Evolutionary conservation across 306 rosid species (phyloP).

Genomic region (Vachellia pachyceras): DNA sequence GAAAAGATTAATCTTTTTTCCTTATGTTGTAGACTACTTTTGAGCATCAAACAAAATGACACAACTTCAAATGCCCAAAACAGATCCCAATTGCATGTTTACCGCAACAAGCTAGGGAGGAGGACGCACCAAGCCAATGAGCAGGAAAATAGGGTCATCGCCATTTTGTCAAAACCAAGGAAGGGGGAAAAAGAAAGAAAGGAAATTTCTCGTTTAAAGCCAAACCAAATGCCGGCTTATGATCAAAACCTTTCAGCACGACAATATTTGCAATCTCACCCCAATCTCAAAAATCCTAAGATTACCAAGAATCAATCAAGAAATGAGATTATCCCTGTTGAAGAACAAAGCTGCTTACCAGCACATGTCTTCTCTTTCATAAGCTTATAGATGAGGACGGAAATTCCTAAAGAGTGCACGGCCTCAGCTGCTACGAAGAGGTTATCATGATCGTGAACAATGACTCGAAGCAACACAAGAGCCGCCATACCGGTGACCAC

Average conservation of each 20-base stretch:
- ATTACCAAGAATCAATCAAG: neutral
- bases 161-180: neutral
- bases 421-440: constrained; percentile 95
- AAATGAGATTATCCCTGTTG: neutral
- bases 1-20: constrained; percentile 7
- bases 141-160: neutral
- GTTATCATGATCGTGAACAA: constrained; percentile 92
- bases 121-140: neutral
- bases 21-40: neutral
- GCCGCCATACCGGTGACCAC: constrained; percentile 87
- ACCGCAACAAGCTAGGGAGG: neutral
- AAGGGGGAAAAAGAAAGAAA: neutral
- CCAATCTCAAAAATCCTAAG: neutral
- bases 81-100: neutral
- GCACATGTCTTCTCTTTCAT: constrained; percentile 92
- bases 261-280: neutral
- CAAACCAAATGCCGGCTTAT: neutral
- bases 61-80: neutral
- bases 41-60: constrained; percentile 2
- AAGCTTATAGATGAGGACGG: constrained; percentile 88
- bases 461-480: constrained; percentile 72
- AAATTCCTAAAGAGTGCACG: constrained; percentile 85
- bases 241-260: neutral
- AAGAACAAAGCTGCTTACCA: constrained; percentile 45
- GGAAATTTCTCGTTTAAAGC: neutral